Base-by-base conservation (phyloP, 768 basidiomycete species). In the Mrakia frigida region DNA sequence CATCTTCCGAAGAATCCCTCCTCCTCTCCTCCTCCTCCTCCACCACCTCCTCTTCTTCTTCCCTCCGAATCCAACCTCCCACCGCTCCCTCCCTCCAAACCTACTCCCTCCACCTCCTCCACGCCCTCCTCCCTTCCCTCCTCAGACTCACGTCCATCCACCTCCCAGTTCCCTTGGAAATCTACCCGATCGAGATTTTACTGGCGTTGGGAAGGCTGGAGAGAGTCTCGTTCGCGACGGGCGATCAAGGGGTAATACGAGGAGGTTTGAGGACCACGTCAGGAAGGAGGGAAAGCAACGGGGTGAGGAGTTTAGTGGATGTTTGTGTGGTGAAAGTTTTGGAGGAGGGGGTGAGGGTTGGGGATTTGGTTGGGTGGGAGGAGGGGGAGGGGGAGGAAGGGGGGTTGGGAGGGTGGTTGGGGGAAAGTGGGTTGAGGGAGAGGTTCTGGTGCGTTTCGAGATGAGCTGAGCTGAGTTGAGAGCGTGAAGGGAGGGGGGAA, bases 101-200 rank as follows among this genome's bases (percentile, higher is more conserved):
- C 13, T 63, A 63, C 61, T 37, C 35, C 61, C 31, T 23, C 33
- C 61, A 63, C 31, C 61, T 63, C 61, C 61, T 63, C n/a, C 61
- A 18, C 61, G 6, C 61, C 33, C 61, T 63, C 61, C 61, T 63
- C 61, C 61, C 61, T 3, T 63, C 61, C 31, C 61, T 63, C 31
- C 61, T 33, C 33, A 63, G 37, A 18, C 33, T 63, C 6, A 35
- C 31, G 9, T 63, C 61, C 3, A 33, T 63, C 25, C 61, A 63
- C 61, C 9, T 63, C 33, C 61, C 61, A 6, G 6, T 5, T 1
- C 31, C 61, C 5, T 33, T 63, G 33, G 61, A 63, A 10, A 16
- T 2, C 28, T 63, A 63, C 18, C 61, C 61, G 5, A 3, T 37
- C 2, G 33, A 3, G 28, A 63, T 63, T 33, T n/a, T n/a, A n/a